Conservation (phyloP, 116 monocot genomes). For the Papilionanthe hybrid region DNA sequence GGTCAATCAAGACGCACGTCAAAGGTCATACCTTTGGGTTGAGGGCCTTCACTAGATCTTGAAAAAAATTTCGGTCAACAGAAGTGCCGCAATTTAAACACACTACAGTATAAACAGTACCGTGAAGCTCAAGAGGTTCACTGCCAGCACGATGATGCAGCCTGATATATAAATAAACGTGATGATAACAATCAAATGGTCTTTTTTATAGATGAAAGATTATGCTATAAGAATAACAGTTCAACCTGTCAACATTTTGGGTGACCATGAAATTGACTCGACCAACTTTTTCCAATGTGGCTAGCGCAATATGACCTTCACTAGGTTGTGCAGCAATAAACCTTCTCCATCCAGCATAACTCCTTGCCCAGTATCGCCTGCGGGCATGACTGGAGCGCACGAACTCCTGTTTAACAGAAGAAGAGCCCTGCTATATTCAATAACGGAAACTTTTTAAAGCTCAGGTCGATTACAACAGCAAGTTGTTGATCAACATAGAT, state of each 20-base stretch:
- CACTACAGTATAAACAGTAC: constrained; percentile 81
- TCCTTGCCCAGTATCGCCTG: constrained; percentile 93
- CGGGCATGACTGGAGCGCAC: constrained; percentile 65
- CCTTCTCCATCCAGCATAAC: constrained; percentile 99
- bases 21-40: constrained; percentile 68
- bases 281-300: constrained; percentile 78
- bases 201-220: neutral
- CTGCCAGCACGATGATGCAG: constrained; percentile 97
- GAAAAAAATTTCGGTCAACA: constrained; percentile 61
- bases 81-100: constrained; percentile 78
- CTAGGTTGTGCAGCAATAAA: constrained; percentile 78
- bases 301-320: constrained; percentile 61
- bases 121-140: constrained; percentile 87
- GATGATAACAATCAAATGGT: constrained; percentile 5
- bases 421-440: neutral
- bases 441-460: neutral
- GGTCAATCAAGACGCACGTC: neutral
- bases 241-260: constrained; percentile 91
- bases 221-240: neutral
- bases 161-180: constrained; percentile 30
- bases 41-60: constrained; percentile 81
- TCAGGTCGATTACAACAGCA: neutral
- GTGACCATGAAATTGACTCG: constrained; percentile 75
- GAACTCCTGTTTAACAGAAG: constrained; percentile 54
- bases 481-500: neutral